phyloP scores from a whole-genome alignment of 2,329 filamentous ascomycete genomes.

The Hymenoscyphus albidus region DNA sequence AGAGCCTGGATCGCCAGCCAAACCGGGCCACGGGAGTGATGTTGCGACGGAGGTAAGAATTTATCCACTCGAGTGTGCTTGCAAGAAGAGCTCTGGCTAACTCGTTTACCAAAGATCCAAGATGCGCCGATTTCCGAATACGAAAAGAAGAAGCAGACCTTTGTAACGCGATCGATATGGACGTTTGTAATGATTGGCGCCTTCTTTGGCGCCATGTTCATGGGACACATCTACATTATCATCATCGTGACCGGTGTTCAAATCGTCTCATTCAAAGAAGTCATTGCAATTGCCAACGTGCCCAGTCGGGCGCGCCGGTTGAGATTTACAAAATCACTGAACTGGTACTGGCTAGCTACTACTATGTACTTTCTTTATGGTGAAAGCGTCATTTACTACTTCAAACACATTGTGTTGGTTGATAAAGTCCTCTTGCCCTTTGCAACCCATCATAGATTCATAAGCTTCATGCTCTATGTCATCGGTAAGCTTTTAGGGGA shows the following conservation, averaged over 20 bases:
- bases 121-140: constrained; percentile 61
- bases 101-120: constrained; percentile 17
- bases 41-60: constrained; percentile 39
- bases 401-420: constrained; percentile 96
- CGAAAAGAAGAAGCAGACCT: constrained; percentile 98
- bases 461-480: constrained; percentile 96
- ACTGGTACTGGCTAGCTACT: constrained; percentile 98
- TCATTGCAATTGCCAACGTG: constrained; percentile 95
- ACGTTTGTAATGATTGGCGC: constrained; percentile 93
- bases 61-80: constrained; percentile 1
- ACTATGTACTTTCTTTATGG: constrained; percentile 99
- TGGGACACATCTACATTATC: constrained; percentile 96
- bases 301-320: constrained; percentile 87
- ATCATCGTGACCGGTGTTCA: constrained; percentile 88
- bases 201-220: constrained; percentile 91
- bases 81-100: constrained; percentile 21
- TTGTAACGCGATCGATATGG: constrained; percentile 96
- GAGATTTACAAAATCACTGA: constrained; percentile 90
- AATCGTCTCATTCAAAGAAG: constrained; percentile 97
- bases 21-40: constrained; percentile 33
- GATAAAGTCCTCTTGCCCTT: constrained; percentile 90
- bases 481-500: constrained; percentile 62
- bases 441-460: constrained; percentile 96
- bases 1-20: constrained; percentile 31
- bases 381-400: constrained; percentile 99